phyloP scores from a whole-genome alignment of 495 filamentous ascomycete species.

The Cladorrhinum samala region DNA sequence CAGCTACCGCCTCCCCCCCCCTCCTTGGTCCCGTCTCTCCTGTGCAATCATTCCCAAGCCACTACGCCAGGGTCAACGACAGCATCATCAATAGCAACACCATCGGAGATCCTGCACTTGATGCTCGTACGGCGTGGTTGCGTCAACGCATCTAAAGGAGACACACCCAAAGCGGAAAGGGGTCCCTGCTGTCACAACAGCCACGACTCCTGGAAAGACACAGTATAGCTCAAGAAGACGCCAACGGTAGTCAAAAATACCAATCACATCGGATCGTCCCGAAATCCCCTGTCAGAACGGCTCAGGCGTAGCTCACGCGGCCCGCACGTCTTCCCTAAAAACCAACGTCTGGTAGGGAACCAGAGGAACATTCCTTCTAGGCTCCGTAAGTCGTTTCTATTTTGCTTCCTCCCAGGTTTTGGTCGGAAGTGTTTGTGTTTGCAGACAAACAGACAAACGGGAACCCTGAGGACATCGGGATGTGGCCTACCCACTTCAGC shows the following conservation, averaged over 20 bases:
- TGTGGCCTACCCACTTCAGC: background rate
- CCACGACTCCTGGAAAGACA: background rate
- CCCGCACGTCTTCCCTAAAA: background rate
- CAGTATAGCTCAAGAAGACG: background rate
- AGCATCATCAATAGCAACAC: constrained; percentile 17
- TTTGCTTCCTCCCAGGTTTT: too few species aligned
- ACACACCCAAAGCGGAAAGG: constrained; percentile 4
- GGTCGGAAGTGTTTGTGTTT: background rate
- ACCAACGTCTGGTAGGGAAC: too few species aligned
- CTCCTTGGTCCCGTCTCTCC: constrained; percentile 11
- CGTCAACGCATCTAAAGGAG: constrained; percentile 14
- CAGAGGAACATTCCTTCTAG: too few species aligned
- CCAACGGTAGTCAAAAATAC: background rate
- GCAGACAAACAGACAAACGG: background rate
- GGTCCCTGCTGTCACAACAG: constrained; percentile 1
- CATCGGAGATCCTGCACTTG: constrained; percentile 21
- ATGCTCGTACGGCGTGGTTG: constrained; percentile 17
- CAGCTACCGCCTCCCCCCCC: constrained; percentile 11
- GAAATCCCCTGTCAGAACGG: background rate
- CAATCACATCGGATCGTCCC: background rate
- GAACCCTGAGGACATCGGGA: background rate
- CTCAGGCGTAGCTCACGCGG: background rate
- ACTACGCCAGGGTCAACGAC: constrained; percentile 19
- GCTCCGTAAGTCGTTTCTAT: too few species aligned
- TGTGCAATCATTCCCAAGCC: constrained; percentile 25